Base-by-base conservation (phyloP, 495 filamentous ascomycete species). In the Penicillium bovifimosum region DNA sequence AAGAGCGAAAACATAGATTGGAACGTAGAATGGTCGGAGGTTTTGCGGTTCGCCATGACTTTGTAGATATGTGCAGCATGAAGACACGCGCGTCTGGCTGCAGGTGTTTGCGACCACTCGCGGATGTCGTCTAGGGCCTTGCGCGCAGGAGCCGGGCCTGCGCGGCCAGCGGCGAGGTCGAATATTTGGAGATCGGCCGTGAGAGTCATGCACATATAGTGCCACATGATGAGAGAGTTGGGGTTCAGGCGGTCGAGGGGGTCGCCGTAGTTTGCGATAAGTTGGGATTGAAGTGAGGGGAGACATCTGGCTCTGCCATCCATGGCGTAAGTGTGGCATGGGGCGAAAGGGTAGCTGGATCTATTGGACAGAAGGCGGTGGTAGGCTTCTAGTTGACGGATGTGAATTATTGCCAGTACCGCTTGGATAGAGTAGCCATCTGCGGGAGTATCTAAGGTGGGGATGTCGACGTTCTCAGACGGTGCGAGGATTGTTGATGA, bases 51-150 rank as follows among this genome's bases (percentile, higher is more conserved):
- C 14, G 66, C 70, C 64, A 78, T 75, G 10, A 69, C 58, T 59
- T 75, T 76, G 59, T 75, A 79, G 14, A 78, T 79, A 36, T 79
- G 75, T 0, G 75, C 75, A 4, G 77, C 76, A 41, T 80, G 77
- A 4, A 80, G 56, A 38, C 74, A 75, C 1, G 77, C 71, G 38
- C 77, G 50, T 36, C 77, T 42, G 20, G 77, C 77, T 2, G 76
- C 72, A 0, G 76, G 68, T 2, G 77, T 80, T 51, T 76, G 73
- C 8, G 76, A 72, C 77, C 77, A 80, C 3, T 69, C 60, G 0
- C 75, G 62, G 34, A 80, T 77, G 42, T 78, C 72, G 41, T 76
- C 69, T 1, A 80, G 64, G 2, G 77, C 76, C 32, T 75, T 72
- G 8, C 65, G 66, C 10, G 75, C 77, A 9, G 74, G 68, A 3